Conservation (phyloP, 768 basidiomycete genomes). For the Mrakia gelida region DNA sequence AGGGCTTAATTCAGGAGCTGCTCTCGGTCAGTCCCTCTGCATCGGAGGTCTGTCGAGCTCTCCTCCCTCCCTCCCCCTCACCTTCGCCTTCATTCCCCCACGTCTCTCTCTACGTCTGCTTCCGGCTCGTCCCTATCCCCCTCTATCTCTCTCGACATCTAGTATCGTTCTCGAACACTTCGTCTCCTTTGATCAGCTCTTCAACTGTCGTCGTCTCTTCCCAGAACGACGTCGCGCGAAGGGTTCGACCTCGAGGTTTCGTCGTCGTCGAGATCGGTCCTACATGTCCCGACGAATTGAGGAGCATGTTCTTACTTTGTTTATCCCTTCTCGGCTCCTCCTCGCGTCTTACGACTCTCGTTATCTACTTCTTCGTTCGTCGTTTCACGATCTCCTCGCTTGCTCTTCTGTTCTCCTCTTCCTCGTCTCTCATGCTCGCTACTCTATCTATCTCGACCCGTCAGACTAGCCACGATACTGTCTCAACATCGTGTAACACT, state of each 20-base stretch:
- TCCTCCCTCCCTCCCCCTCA: background rate
- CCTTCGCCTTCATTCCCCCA: background rate
- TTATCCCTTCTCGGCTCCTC: background rate
- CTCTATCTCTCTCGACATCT: background rate
- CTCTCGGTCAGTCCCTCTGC: too few species aligned
- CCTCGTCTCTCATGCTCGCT: background rate
- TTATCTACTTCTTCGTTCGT: too few species aligned
- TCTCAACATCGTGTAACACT: too few species aligned
- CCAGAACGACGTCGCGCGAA: background rate
- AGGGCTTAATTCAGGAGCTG: too few species aligned
- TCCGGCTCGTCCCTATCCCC: background rate
- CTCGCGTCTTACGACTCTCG: too few species aligned
- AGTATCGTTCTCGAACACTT: background rate
- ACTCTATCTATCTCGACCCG: background rate
- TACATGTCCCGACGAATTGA: slow-evolving; percentile 1
- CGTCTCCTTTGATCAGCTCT: background rate
- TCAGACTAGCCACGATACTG: background rate
- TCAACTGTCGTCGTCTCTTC: background rate
- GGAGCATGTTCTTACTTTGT: background rate
- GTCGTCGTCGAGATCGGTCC: background rate
- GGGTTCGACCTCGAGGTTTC: background rate
- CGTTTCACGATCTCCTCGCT: background rate
- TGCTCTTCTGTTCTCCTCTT: background rate
- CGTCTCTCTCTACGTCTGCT: background rate
- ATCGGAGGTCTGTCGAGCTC: too few species aligned